A percentile compares a stretch with the other conserved stretches of the same genome.
phyloP scores from a whole-genome alignment of 176 grass and related monocot genomes.

The Lolium rigidum region DNA sequence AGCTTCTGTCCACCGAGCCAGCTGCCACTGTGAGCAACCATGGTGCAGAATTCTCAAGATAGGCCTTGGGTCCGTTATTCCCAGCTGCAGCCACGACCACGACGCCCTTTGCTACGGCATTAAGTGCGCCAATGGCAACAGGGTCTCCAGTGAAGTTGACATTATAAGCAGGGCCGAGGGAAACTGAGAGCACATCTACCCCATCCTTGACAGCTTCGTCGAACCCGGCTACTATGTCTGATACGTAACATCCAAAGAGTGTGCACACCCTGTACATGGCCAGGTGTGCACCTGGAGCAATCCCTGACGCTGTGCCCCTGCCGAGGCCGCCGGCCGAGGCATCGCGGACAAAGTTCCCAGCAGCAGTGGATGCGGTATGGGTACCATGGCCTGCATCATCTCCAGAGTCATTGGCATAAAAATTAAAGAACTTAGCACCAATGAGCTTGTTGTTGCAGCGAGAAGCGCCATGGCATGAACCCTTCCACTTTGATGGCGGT shows the following conservation, averaged over 20 bases:
- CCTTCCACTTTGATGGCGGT: conserved; percentile 60
- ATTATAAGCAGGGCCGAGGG: conserved; percentile 39
- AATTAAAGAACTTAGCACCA: conserved; percentile 12
- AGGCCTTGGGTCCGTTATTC: not conserved
- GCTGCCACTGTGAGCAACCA: conserved; percentile 65
- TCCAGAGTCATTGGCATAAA: conserved; percentile 12
- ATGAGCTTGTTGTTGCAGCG: conserved; percentile 67
- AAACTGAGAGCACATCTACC: conserved; percentile 61
- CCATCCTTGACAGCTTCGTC: conserved; percentile 55
- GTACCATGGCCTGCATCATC: conserved; percentile 56
- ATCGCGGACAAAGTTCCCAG: conserved; percentile 39
- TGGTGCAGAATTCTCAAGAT: conserved; percentile 52
- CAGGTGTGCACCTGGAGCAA: conserved; percentile 53
- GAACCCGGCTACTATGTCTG: conserved; percentile 48
- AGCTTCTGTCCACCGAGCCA: conserved; percentile 2
- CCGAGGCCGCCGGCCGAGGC: conserved; percentile 39
- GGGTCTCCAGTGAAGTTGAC: conserved; percentile 33
- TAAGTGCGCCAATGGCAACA: conserved; percentile 53
- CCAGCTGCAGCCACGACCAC: conserved; percentile 58
- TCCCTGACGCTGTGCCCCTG: conserved; percentile 40
- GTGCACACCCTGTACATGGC: conserved; percentile 69
- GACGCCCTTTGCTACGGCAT: conserved; percentile 43
- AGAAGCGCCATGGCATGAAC: conserved; percentile 28
- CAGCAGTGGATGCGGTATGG: conserved; percentile 54
- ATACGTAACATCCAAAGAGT: conserved; percentile 29